A percentile compares a stretch with the other conserved stretches of the same genome.
Conservation (phyloP, 2,329 filamentous ascomycete species). For the Stagonosporopsis vannaccii region DNA sequence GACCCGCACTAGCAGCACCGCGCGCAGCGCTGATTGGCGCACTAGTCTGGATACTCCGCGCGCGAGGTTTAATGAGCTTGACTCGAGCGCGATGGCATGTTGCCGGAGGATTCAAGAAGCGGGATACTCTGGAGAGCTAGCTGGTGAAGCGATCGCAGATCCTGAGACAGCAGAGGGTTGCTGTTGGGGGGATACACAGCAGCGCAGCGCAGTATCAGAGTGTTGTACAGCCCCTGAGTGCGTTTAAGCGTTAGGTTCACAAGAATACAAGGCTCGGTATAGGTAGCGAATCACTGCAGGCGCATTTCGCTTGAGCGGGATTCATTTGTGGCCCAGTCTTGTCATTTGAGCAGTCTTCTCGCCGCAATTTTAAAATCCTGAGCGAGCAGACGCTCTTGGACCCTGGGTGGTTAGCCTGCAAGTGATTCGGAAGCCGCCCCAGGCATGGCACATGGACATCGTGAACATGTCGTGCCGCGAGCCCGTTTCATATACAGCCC, state of each 20-base stretch:
- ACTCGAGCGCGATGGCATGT: slow-evolving; percentile 17
- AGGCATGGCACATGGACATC: slow-evolving; percentile 19
- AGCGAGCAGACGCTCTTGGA: slow-evolving; percentile 24
- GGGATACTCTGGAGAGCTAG: background rate
- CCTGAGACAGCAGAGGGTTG: background rate
- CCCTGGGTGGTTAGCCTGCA: slow-evolving; percentile 17
- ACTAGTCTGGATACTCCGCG: slow-evolving; percentile 29
- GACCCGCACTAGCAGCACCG: slow-evolving; percentile 16
- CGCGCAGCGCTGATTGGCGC: slow-evolving; percentile 34
- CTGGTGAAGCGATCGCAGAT: slow-evolving; percentile 1
- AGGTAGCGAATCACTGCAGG: slow-evolving; percentile 7
- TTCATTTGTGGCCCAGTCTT: slow-evolving; percentile 24
- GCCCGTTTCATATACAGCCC: slow-evolving; percentile 39
- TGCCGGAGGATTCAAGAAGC: slow-evolving; percentile 17
- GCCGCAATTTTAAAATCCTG: slow-evolving; percentile 26
- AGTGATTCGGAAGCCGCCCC: slow-evolving; percentile 25
- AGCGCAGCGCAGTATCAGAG: background rate
- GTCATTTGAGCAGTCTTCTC: slow-evolving; percentile 18
- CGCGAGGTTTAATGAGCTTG: slow-evolving; percentile 32
- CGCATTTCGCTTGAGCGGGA: slow-evolving; percentile 15
- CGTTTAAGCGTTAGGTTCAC: slow-evolving; percentile 9
- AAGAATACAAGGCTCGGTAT: slow-evolving; percentile 1
- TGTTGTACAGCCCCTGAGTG: slow-evolving; percentile 13
- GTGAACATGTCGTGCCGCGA: slow-evolving; percentile 29
- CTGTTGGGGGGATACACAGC: background rate